Evolutionary conservation across 495 filamentous ascomycete genomes (phyloP).

Genomic region (Aspergillus campestris): DNA sequence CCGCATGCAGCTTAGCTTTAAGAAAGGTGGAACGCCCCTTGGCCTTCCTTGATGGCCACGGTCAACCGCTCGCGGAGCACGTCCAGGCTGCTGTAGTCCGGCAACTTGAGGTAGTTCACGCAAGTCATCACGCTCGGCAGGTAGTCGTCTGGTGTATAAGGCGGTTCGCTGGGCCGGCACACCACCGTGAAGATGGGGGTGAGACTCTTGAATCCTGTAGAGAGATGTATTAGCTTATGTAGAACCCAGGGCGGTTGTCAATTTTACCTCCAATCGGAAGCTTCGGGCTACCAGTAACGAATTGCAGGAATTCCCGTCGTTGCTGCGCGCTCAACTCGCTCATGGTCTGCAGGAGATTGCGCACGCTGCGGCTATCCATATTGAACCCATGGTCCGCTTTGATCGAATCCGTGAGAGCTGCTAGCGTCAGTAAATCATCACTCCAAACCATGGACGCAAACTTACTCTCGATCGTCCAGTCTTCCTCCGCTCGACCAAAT

Average conservation of each 20-base stretch:
- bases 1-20: slow-evolving; percentile 22
- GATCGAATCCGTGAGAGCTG: slow-evolving; percentile 93
- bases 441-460: background rate
- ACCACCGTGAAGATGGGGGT: slow-evolving; percentile 99
- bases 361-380: slow-evolving; percentile 96
- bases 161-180: slow-evolving; percentile 92
- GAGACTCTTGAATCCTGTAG: slow-evolving; percentile 84
- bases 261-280: slow-evolving; percentile 90
- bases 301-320: slow-evolving; percentile 93
- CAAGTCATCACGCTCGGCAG: slow-evolving; percentile 99
- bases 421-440: no score
- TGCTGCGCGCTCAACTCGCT: slow-evolving; percentile 69
- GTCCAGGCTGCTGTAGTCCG: slow-evolving; percentile 81
- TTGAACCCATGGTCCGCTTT: slow-evolving; percentile 99
- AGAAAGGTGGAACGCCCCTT: slow-evolving; percentile 96
- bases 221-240: slow-evolving; percentile 14
- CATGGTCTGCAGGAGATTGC: slow-evolving; percentile 90
- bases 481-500: slow-evolving; percentile 89
- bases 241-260: background rate
- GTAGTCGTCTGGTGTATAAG: slow-evolving; percentile 93
- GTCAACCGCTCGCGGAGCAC: slow-evolving; percentile 67
- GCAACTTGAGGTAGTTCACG: slow-evolving; percentile 98
- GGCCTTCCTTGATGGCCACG: slow-evolving; percentile 91
- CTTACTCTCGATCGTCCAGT: slow-evolving; percentile 97
- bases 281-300: slow-evolving; percentile 96